These are phyloP conservation scores for Remersonia thermophila DNA, from an alignment of 2,329 filamentous ascomycete species.

Conservation along the genomic window DNA sequence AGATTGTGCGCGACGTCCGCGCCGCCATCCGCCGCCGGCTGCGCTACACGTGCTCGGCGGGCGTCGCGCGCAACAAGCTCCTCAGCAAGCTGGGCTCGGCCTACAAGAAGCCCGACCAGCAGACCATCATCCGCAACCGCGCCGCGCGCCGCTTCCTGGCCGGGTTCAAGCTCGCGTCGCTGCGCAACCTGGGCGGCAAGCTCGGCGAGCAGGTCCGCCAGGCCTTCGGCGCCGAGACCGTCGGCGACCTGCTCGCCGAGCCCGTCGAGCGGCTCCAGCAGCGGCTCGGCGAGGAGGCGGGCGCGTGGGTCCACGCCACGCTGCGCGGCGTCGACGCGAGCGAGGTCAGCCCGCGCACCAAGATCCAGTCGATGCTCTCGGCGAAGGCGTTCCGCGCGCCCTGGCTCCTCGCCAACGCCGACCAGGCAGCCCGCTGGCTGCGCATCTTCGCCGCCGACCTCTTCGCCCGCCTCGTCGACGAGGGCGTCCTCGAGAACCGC, in stretches of 20 bases:
- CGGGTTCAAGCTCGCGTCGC: slow-evolving; percentile 86
- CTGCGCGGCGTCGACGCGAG: slow-evolving; percentile 77
- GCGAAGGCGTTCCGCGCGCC: slow-evolving; percentile 87
- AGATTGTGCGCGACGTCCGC: slow-evolving; percentile 72
- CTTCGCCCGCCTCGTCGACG: slow-evolving; percentile 76
- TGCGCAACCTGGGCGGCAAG: slow-evolving; percentile 90
- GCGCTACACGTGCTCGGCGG: slow-evolving; percentile 84
- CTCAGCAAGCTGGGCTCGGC: slow-evolving; percentile 85
- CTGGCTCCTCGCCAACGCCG: slow-evolving; percentile 51
- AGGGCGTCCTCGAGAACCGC: slow-evolving; percentile 78
- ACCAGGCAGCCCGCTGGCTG: slow-evolving; percentile 76
- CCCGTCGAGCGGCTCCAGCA: slow-evolving; percentile 64
- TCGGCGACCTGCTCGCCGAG: slow-evolving; percentile 62
- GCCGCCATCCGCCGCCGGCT: slow-evolving; percentile 54
- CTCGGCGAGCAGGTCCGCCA: slow-evolving; percentile 74
- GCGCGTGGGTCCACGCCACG: slow-evolving; percentile 70
- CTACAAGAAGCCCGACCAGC: slow-evolving; percentile 85
- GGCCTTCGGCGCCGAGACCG: slow-evolving; percentile 68
- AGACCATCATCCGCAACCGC: slow-evolving; percentile 84
- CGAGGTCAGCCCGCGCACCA: slow-evolving; percentile 80
- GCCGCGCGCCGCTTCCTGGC: slow-evolving; percentile 69
- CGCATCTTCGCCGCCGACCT: slow-evolving; percentile 88
- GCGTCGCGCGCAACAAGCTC: slow-evolving; percentile 86
- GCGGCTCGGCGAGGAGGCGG: slow-evolving; percentile 72
- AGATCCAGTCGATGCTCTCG: slow-evolving; percentile 95